phyloP scores from a whole-genome alignment of 306 rosid genomes.

The Mimosa pudica region DNA sequence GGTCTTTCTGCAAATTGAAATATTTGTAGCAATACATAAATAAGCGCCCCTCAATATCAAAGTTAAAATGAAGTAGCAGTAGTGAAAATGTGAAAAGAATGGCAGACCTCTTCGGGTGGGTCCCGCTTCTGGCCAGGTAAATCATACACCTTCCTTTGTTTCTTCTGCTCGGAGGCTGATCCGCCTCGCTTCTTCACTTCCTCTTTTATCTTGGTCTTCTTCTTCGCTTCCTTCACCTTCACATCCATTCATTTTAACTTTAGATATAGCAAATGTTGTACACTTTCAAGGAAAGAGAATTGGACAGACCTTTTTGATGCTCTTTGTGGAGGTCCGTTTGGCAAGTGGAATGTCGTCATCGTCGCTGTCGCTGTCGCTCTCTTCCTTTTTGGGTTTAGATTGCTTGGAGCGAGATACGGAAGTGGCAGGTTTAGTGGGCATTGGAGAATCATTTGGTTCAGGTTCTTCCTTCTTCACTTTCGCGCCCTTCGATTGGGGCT shows the following conservation, averaged over 20 bases:
- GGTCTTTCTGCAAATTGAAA: slow-evolving; percentile 60
- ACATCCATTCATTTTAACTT: slow-evolving; percentile 8
- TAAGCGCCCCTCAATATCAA: slow-evolving; percentile 1
- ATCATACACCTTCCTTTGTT: slow-evolving; percentile 67
- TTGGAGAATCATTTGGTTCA: slow-evolving; percentile 24
- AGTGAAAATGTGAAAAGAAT: not conserved
- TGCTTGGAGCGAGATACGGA: slow-evolving; percentile 39
- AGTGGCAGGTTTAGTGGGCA: slow-evolving; percentile 28
- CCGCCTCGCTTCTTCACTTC: slow-evolving; percentile 32
- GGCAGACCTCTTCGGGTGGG: slow-evolving; percentile 71
- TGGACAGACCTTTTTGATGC: slow-evolving; percentile 51
- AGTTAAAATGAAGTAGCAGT: not conserved
- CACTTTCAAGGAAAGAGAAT: not conserved
- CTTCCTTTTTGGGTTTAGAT: slow-evolving; percentile 47
- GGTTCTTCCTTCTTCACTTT: slow-evolving; percentile 57
- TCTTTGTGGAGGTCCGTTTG: slow-evolving; percentile 32
- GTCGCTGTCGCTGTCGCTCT: slow-evolving; percentile 11
- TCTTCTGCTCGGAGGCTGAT: slow-evolving; percentile 40
- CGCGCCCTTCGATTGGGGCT: slow-evolving; percentile 36
- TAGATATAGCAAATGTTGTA: too few relatives aligned
- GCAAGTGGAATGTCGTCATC: slow-evolving; percentile 40
- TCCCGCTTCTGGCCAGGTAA: slow-evolving; percentile 95
- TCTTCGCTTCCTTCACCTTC: slow-evolving; percentile 53
- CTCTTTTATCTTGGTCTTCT: slow-evolving; percentile 41
- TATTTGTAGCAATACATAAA: slow-evolving; percentile 20